Percentiles rank a stretch among this genome's conserved stretches.
Evolutionary conservation across 768 basidiomycete species (phyloP).

Genomic region (Calvatia gigantea): DNA sequence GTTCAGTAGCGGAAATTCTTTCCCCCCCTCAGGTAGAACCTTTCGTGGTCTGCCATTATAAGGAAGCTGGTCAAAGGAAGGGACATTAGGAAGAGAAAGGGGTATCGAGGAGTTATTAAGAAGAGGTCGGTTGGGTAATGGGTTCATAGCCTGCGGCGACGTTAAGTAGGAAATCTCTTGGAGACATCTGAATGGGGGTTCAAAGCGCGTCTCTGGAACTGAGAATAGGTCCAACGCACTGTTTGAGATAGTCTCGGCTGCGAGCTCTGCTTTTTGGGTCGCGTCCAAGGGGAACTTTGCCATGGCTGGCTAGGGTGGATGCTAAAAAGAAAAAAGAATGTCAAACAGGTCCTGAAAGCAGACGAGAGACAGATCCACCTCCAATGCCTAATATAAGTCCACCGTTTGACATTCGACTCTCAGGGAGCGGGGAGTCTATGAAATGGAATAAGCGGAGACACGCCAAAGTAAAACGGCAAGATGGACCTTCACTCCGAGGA

Average conservation of each 20-base stretch:
- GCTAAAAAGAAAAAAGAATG: conserved; percentile 40
- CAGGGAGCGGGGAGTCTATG: conserved; percentile 72
- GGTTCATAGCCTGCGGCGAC: conserved; percentile 96
- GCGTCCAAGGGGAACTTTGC: conserved; percentile 74
- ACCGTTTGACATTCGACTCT: conserved; percentile 64
- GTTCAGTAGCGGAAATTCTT: conserved; percentile 68
- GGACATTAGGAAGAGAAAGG: conserved; percentile 65
- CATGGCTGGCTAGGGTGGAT: conserved; percentile 44
- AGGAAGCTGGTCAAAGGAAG: conserved; percentile 68
- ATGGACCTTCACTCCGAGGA: conserved; percentile 77
- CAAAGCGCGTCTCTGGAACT: not conserved
- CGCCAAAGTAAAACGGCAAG: conserved; percentile 5
- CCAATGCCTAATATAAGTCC: conserved; percentile 38
- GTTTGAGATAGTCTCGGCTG: conserved; percentile 95
- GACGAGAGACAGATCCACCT: conserved; percentile 59
- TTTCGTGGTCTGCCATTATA: conserved; percentile 83
- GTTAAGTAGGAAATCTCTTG: conserved; percentile 99
- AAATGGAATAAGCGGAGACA: conserved; percentile 3
- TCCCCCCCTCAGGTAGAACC: conserved; percentile 68
- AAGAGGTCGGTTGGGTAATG: conserved; percentile 83
- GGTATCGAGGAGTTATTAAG: conserved; percentile 62
- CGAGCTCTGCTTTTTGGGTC: conserved; percentile 96
- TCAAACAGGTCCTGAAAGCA: conserved; percentile 42
- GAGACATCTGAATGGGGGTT: conserved; percentile 60
- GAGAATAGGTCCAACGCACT: conserved; percentile 49